These are phyloP conservation scores for Reticulascus tulasneorum DNA, from an alignment of 2,329 filamentous ascomycete species.

Conservation along the genomic window DNA sequence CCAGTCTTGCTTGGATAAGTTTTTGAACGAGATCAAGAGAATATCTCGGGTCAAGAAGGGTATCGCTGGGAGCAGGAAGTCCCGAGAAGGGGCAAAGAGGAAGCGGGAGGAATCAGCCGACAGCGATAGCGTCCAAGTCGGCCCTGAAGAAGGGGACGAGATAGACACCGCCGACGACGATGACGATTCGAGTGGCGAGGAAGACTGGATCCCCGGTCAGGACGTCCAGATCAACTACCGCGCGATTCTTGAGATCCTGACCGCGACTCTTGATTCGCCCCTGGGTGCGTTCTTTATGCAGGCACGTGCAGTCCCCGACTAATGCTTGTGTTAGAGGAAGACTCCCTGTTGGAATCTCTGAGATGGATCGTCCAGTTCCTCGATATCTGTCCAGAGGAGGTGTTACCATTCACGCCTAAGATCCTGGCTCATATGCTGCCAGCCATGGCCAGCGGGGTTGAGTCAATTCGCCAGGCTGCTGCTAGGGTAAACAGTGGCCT, in stretches of 20 bases:
- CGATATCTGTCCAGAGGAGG: conserved; percentile 95
- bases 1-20: conserved; percentile 82
- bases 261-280: conserved; percentile 80
- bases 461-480: conserved; percentile 83
- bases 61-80: conserved; percentile 79
- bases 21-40: conserved; percentile 88
- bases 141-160: conserved; percentile 57
- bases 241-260: conserved; percentile 86
- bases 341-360: conserved; percentile 84
- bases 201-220: conserved; percentile 96
- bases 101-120: conserved; percentile 70
- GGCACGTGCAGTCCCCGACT: conserved; percentile 13
- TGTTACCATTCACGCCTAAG: conserved; percentile 89
- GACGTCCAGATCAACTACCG: conserved; percentile 93
- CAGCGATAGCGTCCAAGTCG: conserved; percentile 55
- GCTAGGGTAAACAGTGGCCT: conserved; percentile 85
- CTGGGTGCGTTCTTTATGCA: conserved; percentile 50
- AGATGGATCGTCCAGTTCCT: conserved; percentile 96
- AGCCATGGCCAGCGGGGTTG: conserved; percentile 87
- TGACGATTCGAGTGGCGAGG: conserved; percentile 64
- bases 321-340: conserved; percentile 62
- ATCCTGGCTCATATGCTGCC: conserved; percentile 89
- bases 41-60: conserved; percentile 91
- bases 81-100: conserved; percentile 60
- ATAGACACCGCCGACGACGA: conserved; percentile 54